Conservation (phyloP, 306 rosid genomes). For the Dalbergia cochinchinensis region DNA sequence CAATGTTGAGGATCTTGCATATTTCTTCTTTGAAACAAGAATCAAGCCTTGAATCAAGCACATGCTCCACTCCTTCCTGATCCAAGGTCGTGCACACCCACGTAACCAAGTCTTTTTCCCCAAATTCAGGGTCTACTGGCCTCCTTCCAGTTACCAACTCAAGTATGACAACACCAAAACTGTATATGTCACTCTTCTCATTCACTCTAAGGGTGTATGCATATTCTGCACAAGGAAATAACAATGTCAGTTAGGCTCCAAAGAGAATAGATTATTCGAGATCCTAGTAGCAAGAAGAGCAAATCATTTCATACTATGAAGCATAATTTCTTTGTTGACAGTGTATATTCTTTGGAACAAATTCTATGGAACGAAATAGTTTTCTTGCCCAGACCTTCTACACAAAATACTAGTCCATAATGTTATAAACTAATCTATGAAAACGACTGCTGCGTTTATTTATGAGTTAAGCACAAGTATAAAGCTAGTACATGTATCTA, state of each 20-base stretch:
- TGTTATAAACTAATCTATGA: background rate
- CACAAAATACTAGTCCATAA: too few species aligned
- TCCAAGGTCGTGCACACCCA: constrained; percentile 88
- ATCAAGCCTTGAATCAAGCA: constrained; percentile 73
- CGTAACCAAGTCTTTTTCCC: constrained; percentile 91
- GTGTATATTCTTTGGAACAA: background rate
- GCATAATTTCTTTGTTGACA: constrained; percentile 1
- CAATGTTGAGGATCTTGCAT: constrained; percentile 85
- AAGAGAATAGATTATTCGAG: background rate
- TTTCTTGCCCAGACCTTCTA: too few species aligned
- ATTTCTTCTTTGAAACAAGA: constrained; percentile 78
- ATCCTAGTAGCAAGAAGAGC: background rate
- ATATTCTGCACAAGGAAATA: constrained; percentile 68
- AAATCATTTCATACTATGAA: background rate
- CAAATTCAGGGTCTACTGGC: constrained; percentile 84
- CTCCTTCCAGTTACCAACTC: constrained; percentile 80
- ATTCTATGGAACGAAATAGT: background rate
- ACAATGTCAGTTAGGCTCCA: constrained; percentile 19
- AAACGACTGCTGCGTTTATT: too few species aligned
- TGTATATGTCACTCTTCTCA: constrained; percentile 94
- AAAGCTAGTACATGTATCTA: background rate
- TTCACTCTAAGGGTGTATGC: constrained; percentile 93
- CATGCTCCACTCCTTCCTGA: constrained; percentile 79
- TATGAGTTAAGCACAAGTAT: too few species aligned
- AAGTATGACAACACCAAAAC: constrained; percentile 90